These are phyloP conservation scores for Tetrahymena elliotti DNA, from an alignment of 73 alveolate species.

Conservation along the genomic window DNA sequence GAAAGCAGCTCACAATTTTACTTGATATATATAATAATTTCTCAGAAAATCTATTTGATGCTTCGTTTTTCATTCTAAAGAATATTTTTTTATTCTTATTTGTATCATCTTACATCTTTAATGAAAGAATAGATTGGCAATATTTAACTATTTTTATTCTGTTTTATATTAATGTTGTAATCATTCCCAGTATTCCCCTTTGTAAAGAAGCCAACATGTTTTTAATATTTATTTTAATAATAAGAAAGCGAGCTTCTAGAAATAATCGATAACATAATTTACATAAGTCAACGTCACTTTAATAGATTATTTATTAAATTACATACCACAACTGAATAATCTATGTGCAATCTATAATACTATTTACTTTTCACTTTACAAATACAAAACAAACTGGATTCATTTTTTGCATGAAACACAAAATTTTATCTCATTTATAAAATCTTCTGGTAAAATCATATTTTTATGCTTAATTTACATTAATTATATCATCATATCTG, in stretches of 20 bases:
- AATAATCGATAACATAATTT: neutral
- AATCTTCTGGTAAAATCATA: neutral
- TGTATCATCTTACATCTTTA: neutral
- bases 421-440: neutral
- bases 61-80: neutral
- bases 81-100: neutral
- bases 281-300: neutral
- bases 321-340: neutral
- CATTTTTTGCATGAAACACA: neutral
- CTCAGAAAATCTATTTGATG: neutral
- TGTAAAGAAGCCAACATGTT: neutral
- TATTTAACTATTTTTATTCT: neutral
- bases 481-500: neutral
- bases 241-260: neutral
- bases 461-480: neutral
- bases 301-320: neutral
- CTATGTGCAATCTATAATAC: neutral
- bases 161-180: neutral
- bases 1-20: neutral
- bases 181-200: neutral
- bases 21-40: neutral
- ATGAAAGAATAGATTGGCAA: neutral
- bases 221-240: neutral
- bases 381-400: neutral
- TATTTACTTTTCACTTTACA: neutral